Evolutionary conservation across 2,329 filamentous ascomycete genomes (phyloP), one percentile per base, ranked within the genome.

Genomic region (Phaeosphaeria sp.): DNA sequence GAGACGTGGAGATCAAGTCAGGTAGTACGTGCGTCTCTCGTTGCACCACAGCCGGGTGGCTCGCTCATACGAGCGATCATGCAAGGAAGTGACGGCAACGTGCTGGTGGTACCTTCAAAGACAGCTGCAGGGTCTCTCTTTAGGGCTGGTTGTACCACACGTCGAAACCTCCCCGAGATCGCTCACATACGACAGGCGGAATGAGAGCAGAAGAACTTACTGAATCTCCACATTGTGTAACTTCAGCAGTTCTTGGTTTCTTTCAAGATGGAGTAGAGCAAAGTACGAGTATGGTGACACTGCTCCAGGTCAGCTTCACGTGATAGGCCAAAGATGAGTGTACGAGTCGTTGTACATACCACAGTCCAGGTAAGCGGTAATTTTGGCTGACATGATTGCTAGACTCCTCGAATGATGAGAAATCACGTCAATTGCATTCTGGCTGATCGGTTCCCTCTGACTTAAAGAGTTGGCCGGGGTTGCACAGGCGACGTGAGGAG

Each of bases 361-460:
- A 69, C 88, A 84, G 75, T 91, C 89, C 54, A 91, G 62, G 69
- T 90, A 91, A 58, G 83, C 84, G 60, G 89, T 87, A 64, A 91
- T 90, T 55, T 83, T 83, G 53, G 84, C 82, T 20, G 80, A 80
- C 87, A 90, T 89, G 3, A 47, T 72, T 42, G 58, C 41, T 39
- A 55, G 57, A 9, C n/a, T 50, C 13, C n/a, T n/a, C 15, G 30
- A n/a, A 42, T 42, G 54, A 63, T 62, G 54, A 63, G 59, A 61
- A 65, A 60, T 56, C 58, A 54, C 27, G 25, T 20, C 18, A 21
- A 9, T 18, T 36, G 18, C 20, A 49, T 49, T 18, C 25, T 49
- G 46, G 47, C 36, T 1, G 36, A 15, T 17, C 6, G 5, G 36
- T n/a, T n/a, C 4, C 11, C 36, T 17, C n/a, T 39, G 36, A 39